Percentiles rank a stretch among this genome's conserved stretches.
These are phyloP conservation scores for Phytophthora chlamydospora DNA, from an alignment of 352 stramenopile species.

Conservation along the genomic window DNA sequence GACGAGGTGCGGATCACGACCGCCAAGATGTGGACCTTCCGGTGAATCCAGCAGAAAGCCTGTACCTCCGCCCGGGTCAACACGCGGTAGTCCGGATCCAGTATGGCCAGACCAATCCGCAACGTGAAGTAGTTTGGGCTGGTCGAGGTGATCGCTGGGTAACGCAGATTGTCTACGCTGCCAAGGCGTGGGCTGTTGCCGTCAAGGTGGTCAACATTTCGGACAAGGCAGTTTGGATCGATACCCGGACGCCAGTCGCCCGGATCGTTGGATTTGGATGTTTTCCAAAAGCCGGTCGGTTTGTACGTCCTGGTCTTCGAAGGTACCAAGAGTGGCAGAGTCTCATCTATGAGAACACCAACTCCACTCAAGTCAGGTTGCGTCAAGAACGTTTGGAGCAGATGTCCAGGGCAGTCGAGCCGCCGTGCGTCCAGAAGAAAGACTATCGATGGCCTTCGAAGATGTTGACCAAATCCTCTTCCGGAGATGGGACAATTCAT, in stretches of 20 bases:
- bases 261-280: not conserved
- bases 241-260: not conserved
- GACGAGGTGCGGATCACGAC: not conserved
- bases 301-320: not conserved
- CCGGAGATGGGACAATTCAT: not conserved
- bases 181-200: not conserved
- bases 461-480: not conserved
- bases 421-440: not conserved
- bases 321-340: constrained; percentile 13
- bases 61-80: not conserved
- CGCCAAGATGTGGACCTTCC: not conserved
- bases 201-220: constrained; percentile 3
- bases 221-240: not conserved
- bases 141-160: not conserved
- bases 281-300: not conserved
- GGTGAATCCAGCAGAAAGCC: not conserved
- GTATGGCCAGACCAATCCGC: not conserved
- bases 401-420: not conserved
- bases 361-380: not conserved
- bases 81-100: not conserved
- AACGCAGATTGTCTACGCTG: not conserved
- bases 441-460: not conserved
- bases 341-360: constrained; percentile 11
- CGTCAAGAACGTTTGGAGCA: not conserved
- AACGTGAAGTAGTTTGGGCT: not conserved